Conservation (phyloP, 2,329 filamentous ascomycete species). For the Chaetomium globosum region DNA sequence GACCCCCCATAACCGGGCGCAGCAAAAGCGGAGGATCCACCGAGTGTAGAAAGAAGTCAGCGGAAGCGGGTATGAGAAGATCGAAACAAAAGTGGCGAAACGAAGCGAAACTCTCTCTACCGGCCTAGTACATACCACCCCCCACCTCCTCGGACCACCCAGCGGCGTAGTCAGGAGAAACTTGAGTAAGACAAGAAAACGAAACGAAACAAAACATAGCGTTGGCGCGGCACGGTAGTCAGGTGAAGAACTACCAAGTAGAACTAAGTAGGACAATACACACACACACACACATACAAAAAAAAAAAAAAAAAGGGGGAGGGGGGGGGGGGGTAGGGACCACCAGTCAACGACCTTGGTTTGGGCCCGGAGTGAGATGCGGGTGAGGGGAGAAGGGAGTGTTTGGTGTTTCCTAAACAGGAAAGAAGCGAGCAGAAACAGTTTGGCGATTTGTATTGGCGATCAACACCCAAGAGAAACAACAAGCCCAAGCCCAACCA, state of each 20-base stretch:
- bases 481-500: background rate
- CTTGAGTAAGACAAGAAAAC: background rate
- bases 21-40: background rate
- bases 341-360: background rate
- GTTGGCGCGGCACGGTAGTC: background rate
- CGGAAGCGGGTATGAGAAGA: background rate
- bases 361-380: background rate
- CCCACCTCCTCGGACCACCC: background rate
- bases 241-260: background rate
- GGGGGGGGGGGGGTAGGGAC: no score
- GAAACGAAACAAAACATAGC: background rate
- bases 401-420: background rate
- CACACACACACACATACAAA: no score
- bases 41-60: background rate
- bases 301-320: background rate
- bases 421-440: background rate
- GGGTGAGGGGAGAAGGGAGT: background rate
- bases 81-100: slow-evolving; percentile 1
- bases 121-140: no score
- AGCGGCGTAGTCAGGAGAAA: slow-evolving; percentile 4
- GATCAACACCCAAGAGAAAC: background rate
- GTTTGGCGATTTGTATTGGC: background rate
- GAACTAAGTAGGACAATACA: background rate
- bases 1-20: background rate
- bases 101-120: background rate